A percentile compares a stretch with the other conserved stretches of the same genome.
These are phyloP conservation scores for Calonectria pseudoturangicola DNA, from an alignment of 2,329 filamentous ascomycete genomes.

Conservation along the genomic window DNA sequence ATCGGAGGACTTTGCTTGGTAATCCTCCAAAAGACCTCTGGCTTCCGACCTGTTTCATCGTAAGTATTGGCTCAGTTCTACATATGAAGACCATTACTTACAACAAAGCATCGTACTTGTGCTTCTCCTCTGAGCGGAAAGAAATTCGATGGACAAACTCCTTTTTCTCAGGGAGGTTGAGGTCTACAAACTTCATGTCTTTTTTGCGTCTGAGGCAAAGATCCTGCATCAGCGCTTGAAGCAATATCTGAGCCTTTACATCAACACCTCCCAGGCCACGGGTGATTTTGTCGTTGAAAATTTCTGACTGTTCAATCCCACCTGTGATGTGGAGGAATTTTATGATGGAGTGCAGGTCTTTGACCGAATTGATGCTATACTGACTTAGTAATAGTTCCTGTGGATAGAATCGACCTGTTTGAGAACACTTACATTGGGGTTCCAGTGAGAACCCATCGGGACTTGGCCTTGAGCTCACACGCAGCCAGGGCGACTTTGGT, in stretches of 20 bases:
- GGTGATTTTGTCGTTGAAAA: conserved; percentile 80
- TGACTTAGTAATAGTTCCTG: conserved; percentile 51
- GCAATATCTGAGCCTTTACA: conserved; percentile 74
- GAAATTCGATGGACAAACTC: conserved; percentile 86
- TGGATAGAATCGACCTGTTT: background rate
- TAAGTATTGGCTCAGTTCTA: conserved; percentile 1
- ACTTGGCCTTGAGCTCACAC: conserved; percentile 79
- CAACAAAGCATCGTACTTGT: conserved; percentile 85
- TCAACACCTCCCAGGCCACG: conserved; percentile 78
- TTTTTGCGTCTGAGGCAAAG: conserved; percentile 89
- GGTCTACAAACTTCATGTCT: conserved; percentile 90
- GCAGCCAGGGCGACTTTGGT: conserved; percentile 84
- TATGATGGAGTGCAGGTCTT: conserved; percentile 86
- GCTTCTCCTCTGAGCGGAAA: conserved; percentile 83
- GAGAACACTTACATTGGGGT: conserved; percentile 81
- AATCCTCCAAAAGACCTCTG: conserved; percentile 80
- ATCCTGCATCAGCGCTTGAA: conserved; percentile 86
- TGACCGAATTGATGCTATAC: conserved; percentile 82
- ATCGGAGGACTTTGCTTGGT: conserved; percentile 67
- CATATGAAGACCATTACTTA: conserved; percentile 60
- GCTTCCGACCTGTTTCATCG: conserved; percentile 76
- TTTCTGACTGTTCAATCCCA: conserved; percentile 81
- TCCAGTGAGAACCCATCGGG: conserved; percentile 86
- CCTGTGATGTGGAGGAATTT: conserved; percentile 86
- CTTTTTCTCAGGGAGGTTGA: conserved; percentile 84